A percentile compares a stretch with the other conserved stretches of the same genome.
phyloP scores from a whole-genome alignment of 192 early-diverging fungal genomes.

The Backusella liffmaniae region DNA sequence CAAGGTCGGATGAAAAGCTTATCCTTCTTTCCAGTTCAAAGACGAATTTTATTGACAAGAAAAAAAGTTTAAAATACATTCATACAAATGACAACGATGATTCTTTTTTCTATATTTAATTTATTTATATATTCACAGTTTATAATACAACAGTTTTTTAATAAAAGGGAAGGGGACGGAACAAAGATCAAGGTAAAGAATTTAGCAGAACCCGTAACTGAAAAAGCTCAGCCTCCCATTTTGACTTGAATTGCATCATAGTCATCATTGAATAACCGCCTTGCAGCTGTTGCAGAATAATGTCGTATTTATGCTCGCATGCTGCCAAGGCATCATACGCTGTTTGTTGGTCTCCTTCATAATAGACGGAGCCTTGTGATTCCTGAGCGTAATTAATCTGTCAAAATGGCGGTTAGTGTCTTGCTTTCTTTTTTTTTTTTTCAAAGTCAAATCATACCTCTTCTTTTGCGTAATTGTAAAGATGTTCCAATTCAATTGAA shows the following conservation, averaged over 20 bases:
- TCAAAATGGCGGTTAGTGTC: background rate
- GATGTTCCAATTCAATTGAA: slow-evolving; percentile 1
- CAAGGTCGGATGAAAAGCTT: no score
- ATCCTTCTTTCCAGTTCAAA: no score
- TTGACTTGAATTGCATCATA: background rate
- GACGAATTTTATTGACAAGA: no score
- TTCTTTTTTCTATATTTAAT: no score
- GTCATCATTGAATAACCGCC: background rate
- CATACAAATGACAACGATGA: no score
- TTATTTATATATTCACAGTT: no score
- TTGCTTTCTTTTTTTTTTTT: background rate
- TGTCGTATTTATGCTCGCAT: background rate
- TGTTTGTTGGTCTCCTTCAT: slow-evolving; percentile 12
- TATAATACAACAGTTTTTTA: no score
- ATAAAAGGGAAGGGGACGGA: no score
- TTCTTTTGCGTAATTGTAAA: slow-evolving; percentile 3
- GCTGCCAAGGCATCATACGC: slow-evolving; percentile 12
- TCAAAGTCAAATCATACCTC: background rate
- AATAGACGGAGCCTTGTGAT: slow-evolving; percentile 24
- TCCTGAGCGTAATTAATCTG: slow-evolving; percentile 22
- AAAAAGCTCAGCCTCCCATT: background rate
- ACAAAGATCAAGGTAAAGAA: background rate
- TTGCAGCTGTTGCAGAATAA: background rate
- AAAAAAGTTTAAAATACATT: no score
- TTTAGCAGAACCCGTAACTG: background rate